phyloP scores from a whole-genome alignment of 2,329 filamentous ascomycete species.

The Fusarium mundagurra region DNA sequence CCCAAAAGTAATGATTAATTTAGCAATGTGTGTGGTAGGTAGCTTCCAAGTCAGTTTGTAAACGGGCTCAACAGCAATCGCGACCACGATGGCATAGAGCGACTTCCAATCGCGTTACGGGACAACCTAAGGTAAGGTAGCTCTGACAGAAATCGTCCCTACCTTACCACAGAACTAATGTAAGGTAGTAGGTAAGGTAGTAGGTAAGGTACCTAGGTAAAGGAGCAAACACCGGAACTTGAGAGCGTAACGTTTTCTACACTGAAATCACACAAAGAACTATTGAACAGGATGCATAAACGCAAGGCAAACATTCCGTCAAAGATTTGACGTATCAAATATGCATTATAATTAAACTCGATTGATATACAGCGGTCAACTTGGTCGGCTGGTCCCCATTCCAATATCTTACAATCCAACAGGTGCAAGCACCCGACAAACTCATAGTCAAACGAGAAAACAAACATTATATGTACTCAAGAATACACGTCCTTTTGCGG shows the following conservation, averaged over 20 bases:
- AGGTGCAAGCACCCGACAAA: constrained; percentile 17
- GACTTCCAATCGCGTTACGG: not conserved
- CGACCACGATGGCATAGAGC: not conserved
- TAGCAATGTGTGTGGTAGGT: not conserved
- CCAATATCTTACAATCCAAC: constrained; percentile 21
- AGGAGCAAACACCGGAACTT: not conserved
- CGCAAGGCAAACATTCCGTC: not conserved
- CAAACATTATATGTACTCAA: constrained; percentile 44
- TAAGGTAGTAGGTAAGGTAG: too few species aligned
- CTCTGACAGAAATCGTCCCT: not conserved
- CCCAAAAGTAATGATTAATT: not conserved
- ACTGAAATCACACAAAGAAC: not conserved
- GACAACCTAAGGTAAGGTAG: not conserved
- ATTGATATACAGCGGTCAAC: constrained; percentile 18
- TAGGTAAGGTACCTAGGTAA: too few species aligned
- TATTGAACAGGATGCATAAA: not conserved
- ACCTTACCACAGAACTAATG: not conserved
- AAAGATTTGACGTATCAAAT: not conserved
- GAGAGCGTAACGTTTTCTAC: not conserved
- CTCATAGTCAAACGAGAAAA: constrained; percentile 32
- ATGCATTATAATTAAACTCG: not conserved
- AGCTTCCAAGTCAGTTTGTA: constrained; percentile 1
- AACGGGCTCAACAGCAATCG: constrained; percentile 4
- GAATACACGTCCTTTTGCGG: constrained; percentile 15
- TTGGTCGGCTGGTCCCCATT: not conserved